These are phyloP conservation scores for Coemansia linderi DNA, from an alignment of 371 early-diverging fungal genomes.

Conservation along the genomic window DNA sequence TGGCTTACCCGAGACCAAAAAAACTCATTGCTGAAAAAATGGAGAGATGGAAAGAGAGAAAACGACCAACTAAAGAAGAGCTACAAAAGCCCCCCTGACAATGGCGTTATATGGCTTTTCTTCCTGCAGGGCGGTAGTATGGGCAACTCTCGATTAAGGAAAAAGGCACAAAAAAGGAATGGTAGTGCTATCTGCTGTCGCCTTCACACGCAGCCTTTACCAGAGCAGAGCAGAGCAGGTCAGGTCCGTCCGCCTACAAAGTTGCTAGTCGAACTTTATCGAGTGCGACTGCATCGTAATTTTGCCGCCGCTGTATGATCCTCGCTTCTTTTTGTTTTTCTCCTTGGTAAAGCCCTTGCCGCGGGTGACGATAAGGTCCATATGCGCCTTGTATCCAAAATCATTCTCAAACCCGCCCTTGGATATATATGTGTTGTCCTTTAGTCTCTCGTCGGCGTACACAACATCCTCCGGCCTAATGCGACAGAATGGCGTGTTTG, in stretches of 20 bases:
- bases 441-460: constrained; percentile 75
- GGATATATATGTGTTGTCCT: constrained; percentile 78
- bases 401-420: constrained; percentile 70
- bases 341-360: constrained; percentile 94
- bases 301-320: constrained; percentile 90
- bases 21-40: constrained; percentile 38
- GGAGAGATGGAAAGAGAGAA: neutral
- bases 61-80: neutral
- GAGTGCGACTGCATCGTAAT: constrained; percentile 85
- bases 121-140: too few species aligned
- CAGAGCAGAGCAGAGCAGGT: neutral
- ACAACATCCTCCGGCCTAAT: constrained; percentile 80
- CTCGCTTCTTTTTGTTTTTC: constrained; percentile 98
- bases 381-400: constrained; percentile 92
- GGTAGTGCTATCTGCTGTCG: neutral
- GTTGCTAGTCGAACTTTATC: constrained; percentile 77
- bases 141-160: too few species aligned
- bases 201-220: neutral
- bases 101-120: too few species aligned
- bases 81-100: too few species aligned
- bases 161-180: too few species aligned
- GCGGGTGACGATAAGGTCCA: constrained; percentile 84
- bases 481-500: constrained; percentile 77
- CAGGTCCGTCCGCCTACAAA: neutral
- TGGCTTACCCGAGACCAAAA: constrained; percentile 50